A percentile compares a stretch with the other conserved stretches of the same genome.
These are phyloP conservation scores for Capsicum chinense DNA, from an alignment of 257 asterid species.

Conservation along the genomic window DNA sequence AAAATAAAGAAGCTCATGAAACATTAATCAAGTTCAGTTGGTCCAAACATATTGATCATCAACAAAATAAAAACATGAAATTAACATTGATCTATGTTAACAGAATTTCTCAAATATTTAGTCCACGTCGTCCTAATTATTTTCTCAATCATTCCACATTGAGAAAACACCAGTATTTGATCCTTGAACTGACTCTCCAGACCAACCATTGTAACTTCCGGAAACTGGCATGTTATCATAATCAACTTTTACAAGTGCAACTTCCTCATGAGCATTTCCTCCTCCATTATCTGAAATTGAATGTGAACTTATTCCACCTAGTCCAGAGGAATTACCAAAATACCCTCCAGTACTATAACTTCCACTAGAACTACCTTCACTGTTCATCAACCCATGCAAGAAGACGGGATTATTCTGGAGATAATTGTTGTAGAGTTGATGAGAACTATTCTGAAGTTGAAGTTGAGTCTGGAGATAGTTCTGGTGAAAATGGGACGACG, in stretches of 20 bases:
- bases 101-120: slow-evolving; percentile 7
- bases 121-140: not conserved
- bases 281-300: slow-evolving; percentile 45
- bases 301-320: slow-evolving; percentile 45
- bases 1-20: slow-evolving; percentile 6
- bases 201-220: slow-evolving; percentile 60
- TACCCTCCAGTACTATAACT: slow-evolving; percentile 58
- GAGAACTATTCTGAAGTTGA: slow-evolving; percentile 47
- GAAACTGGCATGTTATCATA: slow-evolving; percentile 59
- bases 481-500: slow-evolving; percentile 43
- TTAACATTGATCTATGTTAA: not conserved
- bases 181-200: slow-evolving; percentile 64
- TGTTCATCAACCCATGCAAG: slow-evolving; percentile 65
- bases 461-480: slow-evolving; percentile 65
- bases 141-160: slow-evolving; percentile 73
- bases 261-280: slow-evolving; percentile 50
- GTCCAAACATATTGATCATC: not conserved
- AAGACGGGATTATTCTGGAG: slow-evolving; percentile 55
- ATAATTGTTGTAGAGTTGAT: slow-evolving; percentile 44
- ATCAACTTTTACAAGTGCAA: slow-evolving; percentile 71
- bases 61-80: slow-evolving; percentile 7
- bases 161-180: slow-evolving; percentile 58
- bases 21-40: not conserved
- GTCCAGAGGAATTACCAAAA: slow-evolving; percentile 43
- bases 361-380: slow-evolving; percentile 50